Evolutionary conservation across 2,329 filamentous ascomycete species (phyloP).

Genomic region (Fusarium solani-melongenae): DNA sequence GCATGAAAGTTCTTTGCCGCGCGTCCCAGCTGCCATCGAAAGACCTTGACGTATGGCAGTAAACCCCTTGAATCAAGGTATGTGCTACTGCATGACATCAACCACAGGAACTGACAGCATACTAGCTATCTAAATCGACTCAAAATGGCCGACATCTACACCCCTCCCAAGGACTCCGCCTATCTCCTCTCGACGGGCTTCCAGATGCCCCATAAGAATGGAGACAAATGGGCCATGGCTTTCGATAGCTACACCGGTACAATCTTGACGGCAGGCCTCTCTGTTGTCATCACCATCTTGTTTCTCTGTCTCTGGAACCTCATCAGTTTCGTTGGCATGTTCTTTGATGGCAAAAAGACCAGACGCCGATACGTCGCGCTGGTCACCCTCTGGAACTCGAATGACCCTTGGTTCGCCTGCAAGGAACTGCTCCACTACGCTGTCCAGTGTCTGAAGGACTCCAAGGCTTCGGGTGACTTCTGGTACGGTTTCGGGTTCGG

Average conservation of each 20-base stretch:
- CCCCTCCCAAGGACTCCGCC: neutral
- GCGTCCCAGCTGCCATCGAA: neutral
- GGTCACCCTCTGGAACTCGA: constrained; percentile 1
- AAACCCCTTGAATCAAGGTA: neutral
- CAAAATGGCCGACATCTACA: neutral
- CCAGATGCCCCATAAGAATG: neutral
- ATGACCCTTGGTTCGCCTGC: neutral
- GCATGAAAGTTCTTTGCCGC: neutral
- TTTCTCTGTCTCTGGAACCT: neutral
- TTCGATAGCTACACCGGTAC: neutral
- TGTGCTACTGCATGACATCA: neutral
- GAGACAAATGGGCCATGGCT: neutral
- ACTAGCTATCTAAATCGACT: neutral
- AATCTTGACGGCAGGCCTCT: neutral
- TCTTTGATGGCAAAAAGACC: neutral
- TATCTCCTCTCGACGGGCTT: neutral
- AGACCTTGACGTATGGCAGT: neutral
- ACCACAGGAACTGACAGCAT: neutral
- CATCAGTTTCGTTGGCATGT: neutral
- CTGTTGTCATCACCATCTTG: neutral
- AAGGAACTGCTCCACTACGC: neutral
- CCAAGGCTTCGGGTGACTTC: neutral
- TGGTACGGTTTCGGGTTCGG: neutral
- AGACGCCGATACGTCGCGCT: neutral
- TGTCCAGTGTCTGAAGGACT: neutral